phyloP scores from a whole-genome alignment of 768 basidiomycete genomes.

The Amanita pseudoporphyria region DNA sequence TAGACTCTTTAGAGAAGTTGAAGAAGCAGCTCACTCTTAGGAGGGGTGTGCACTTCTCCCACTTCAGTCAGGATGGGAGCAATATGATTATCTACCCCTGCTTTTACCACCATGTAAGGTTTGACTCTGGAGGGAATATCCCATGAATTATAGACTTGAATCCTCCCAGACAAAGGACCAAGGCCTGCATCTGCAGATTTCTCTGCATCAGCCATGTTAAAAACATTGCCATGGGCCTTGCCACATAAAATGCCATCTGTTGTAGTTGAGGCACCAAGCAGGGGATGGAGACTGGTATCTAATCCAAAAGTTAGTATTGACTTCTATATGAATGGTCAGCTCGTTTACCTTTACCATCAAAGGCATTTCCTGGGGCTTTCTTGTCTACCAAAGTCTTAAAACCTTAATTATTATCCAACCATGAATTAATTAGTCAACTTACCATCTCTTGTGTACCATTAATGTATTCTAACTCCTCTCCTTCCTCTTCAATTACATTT shows the following conservation, averaged over 20 bases:
- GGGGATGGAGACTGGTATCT: too few species aligned
- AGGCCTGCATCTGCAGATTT: neutral
- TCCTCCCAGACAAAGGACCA: neutral
- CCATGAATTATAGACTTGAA: neutral
- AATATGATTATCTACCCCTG: neutral
- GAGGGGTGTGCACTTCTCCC: neutral
- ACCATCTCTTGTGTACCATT: too few species aligned
- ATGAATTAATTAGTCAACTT: too few species aligned
- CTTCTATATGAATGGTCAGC: too few species aligned
- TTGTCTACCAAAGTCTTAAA: too few species aligned
- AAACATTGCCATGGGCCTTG: conserved; percentile 11
- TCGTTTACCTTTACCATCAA: too few species aligned
- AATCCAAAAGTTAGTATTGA: too few species aligned
- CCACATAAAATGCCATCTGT: conserved; percentile 10
- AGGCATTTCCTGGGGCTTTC: too few species aligned
- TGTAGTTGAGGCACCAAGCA: conserved; percentile 8
- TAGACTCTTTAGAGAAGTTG: neutral
- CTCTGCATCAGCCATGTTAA: conserved; percentile 11
- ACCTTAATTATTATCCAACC: too few species aligned
- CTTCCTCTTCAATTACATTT: too few species aligned
- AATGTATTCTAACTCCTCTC: too few species aligned
- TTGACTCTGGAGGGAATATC: neutral
- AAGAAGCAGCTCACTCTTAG: neutral
- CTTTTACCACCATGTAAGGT: neutral
- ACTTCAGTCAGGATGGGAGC: neutral